phyloP scores from a whole-genome alignment of 192 early-diverging fungal genomes.

The Coemansia sp. region DNA sequence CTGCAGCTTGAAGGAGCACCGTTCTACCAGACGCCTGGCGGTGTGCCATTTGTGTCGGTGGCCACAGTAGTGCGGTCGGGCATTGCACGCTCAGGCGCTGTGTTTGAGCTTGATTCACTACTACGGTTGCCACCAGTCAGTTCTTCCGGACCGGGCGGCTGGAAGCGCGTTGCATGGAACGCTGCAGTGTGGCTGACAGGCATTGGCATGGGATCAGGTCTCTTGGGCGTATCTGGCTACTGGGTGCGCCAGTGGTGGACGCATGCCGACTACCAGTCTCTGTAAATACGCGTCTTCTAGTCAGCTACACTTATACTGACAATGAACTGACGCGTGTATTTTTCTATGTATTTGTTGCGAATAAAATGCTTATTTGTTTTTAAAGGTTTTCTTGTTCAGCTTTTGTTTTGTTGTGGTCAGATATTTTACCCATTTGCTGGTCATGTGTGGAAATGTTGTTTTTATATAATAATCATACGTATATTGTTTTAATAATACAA shows the following conservation, averaged over 20 bases:
- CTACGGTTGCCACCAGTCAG: constrained; percentile 41
- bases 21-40: constrained; percentile 51
- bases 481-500: too few relatives aligned
- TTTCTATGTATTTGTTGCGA: background rate
- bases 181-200: constrained; percentile 50
- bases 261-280: constrained; percentile 46
- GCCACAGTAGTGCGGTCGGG: constrained; percentile 49
- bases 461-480: too few relatives aligned
- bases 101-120: constrained; percentile 50
- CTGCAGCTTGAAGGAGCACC: constrained; percentile 48
- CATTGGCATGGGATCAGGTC: constrained; percentile 49
- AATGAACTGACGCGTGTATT: background rate
- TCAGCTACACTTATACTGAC: background rate
- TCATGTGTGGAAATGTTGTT: too few relatives aligned
- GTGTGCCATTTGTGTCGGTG: constrained; percentile 42
- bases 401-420: background rate
- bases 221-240: constrained; percentile 45
- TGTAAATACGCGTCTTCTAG: constrained; percentile 32
- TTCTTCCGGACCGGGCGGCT: constrained; percentile 34
- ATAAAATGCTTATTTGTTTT: too few relatives aligned
- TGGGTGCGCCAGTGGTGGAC: constrained; percentile 58
- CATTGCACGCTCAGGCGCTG: constrained; percentile 46
- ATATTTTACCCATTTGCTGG: too few relatives aligned
- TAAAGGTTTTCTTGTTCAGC: background rate
- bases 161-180: constrained; percentile 49